Evolutionary conservation across 352 stramenopile species (phyloP), one percentile per base, ranked within the genome.

Genomic region (Globisporangium orthogonon): DNA sequence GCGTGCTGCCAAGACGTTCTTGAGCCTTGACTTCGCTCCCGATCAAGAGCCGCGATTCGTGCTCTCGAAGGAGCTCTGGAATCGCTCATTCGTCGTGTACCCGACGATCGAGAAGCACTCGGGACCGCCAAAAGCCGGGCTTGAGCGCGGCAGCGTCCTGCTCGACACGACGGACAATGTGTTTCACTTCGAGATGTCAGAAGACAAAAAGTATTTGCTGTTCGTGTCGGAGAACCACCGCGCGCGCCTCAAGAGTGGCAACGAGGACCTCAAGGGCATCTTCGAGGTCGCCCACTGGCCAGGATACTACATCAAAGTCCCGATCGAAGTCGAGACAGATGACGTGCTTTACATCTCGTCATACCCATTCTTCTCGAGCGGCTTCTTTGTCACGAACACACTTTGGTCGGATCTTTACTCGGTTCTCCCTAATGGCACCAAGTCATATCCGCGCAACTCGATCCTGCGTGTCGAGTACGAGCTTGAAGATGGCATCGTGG

Each of bases 391-490:
- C 14, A 79, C 80, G 0, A 61, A 68, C 17, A 50, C 56, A 11
- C 72, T 89, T 30, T 61, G 61, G 56, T 71, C 76, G 14, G 66
- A 72, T 0, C 69, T 74, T 30, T 86, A 76, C 39, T 57, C 54
- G 0, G 37, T 73, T 6, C 50, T 73, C 4, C 55, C 61, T 0
- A 57, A 58, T 13, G 59, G 66, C 1, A 71, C 61, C 7, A 53
- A 56, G 35, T 74, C 62, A 2, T 95, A 84, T 65, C 75, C 71
- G 7, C 77, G 74, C 33, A 95, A 94, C 48, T 64, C 80, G 35
- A 76, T 88, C 52, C 46, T 94, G 29, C 74, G 81, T 56, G 74
- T 88, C 30, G 81, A 94, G 48, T 94, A 95, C 58, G 73, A 88
- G 54, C 56, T 88, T 43, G 46, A 72, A n/a, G 59, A 70, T 3